These are phyloP conservation scores for Annulohypoxylon truncatum DNA, from an alignment of 2,329 filamentous ascomycete species.

Conservation along the genomic window DNA sequence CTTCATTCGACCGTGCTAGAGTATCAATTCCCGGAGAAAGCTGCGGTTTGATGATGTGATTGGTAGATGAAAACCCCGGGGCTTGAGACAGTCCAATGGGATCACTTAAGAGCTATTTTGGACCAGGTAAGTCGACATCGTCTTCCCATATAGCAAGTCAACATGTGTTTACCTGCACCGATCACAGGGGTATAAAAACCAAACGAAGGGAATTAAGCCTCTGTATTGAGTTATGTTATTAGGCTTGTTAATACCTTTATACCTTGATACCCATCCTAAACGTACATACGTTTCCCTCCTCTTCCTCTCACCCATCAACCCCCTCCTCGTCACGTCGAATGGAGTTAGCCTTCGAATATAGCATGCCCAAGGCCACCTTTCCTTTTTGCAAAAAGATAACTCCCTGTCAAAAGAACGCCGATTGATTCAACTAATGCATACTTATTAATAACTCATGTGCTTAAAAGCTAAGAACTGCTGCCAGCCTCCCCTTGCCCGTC, in stretches of 20 bases:
- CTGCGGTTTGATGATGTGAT: neutral
- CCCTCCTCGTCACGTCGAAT: neutral
- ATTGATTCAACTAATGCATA: constrained; percentile 9
- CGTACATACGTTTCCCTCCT: neutral
- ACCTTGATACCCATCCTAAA: neutral
- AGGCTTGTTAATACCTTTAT: neutral
- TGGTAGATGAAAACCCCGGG: neutral
- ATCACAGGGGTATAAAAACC: neutral
- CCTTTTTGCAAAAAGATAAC: constrained; percentile 9
- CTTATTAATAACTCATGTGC: neutral
- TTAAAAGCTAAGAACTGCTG: constrained; percentile 39
- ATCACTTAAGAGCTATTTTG: neutral
- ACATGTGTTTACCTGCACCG: neutral
- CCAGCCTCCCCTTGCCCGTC: constrained; percentile 41
- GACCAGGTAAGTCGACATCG: neutral
- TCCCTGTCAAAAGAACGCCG: constrained; percentile 17
- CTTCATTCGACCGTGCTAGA: neutral
- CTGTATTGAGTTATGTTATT: neutral
- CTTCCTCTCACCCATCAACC: neutral
- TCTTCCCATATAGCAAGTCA: neutral
- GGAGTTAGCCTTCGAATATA: neutral
- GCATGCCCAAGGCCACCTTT: neutral
- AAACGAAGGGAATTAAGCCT: neutral
- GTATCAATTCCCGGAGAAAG: neutral
- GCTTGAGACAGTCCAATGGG: neutral